A percentile compares a stretch with the other conserved stretches of the same genome.
Conservation (phyloP, 257 asterid genomes). For the Solanum clarkiae region DNA sequence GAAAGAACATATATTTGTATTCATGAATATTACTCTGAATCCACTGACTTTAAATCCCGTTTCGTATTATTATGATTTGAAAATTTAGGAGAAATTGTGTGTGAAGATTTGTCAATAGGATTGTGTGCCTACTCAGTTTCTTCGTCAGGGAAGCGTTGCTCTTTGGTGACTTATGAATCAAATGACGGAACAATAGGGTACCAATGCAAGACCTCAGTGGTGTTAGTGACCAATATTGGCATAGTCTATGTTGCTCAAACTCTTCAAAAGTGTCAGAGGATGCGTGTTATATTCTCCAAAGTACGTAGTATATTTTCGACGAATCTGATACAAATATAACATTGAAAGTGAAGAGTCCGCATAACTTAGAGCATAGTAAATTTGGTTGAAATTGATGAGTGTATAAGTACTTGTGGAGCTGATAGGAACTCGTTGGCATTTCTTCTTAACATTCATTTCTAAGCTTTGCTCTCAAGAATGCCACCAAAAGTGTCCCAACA, state of each 20-base stretch:
- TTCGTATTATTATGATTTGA: background rate
- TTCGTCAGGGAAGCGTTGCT: slow-evolving; percentile 22
- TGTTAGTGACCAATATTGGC: background rate
- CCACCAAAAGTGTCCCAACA: slow-evolving; percentile 18
- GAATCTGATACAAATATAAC: no score
- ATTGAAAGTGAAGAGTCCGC: no score
- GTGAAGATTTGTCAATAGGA: slow-evolving; percentile 11
- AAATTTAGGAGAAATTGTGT: slow-evolving; percentile 13
- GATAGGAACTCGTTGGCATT: slow-evolving; percentile 15
- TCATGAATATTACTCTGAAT: no score
- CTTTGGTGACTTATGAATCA: slow-evolving; percentile 12
- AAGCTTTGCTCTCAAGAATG: slow-evolving; percentile 20
- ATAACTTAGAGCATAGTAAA: background rate
- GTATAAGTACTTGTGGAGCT: slow-evolving; percentile 16
- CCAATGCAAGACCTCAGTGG: slow-evolving; percentile 18
- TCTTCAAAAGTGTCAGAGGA: no score
- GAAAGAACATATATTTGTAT: no score
- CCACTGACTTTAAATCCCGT: no score
- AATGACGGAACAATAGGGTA: background rate
- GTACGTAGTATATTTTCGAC: no score
- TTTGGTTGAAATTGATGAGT: slow-evolving; percentile 10
- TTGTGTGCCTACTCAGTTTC: slow-evolving; percentile 18
- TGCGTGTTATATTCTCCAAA: no score
- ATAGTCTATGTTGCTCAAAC: background rate
- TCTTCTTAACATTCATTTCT: slow-evolving; percentile 4